These are phyloP conservation scores for Phytophthora cactorum DNA, from an alignment of 352 stramenopile species.

Conservation along the genomic window DNA sequence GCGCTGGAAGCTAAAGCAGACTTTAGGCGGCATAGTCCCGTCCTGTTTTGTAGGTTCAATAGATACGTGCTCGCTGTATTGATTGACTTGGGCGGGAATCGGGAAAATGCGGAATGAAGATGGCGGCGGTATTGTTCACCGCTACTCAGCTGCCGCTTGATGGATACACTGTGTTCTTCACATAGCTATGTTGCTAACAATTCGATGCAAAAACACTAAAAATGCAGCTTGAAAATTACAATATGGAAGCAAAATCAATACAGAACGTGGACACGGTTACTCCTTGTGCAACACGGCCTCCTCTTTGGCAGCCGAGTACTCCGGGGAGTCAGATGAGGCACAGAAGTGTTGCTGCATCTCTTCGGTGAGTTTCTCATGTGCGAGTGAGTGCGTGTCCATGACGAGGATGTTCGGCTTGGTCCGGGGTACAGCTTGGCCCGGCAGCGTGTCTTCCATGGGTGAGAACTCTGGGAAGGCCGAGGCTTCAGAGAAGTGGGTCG, in stretches of 20 bases:
- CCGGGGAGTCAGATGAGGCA: too few relatives aligned
- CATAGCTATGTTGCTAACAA: too few relatives aligned
- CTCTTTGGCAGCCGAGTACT: too few relatives aligned
- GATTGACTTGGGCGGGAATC: background rate
- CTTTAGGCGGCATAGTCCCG: constrained; percentile 13
- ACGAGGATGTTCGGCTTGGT: constrained; percentile 3
- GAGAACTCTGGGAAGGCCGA: constrained; percentile 74
- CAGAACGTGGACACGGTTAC: background rate
- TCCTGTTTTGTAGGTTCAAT: background rate
- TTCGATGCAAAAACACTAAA: too few relatives aligned
- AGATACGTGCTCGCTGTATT: background rate
- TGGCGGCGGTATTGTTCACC: background rate
- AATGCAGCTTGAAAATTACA: constrained; percentile 8
- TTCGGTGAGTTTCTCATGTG: constrained; percentile 43
- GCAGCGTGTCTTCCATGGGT: constrained; percentile 36
- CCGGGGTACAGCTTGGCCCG: constrained; percentile 35
- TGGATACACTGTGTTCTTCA: too few relatives aligned
- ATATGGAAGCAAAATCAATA: constrained; percentile 6
- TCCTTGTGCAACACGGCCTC: too few relatives aligned
- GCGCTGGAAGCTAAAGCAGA: constrained; percentile 36
- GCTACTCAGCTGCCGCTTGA: too few relatives aligned
- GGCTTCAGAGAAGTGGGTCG: constrained; percentile 59
- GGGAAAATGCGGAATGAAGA: constrained; percentile 16
- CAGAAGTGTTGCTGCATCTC: too few relatives aligned
- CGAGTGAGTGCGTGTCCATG: constrained; percentile 21